Conservation (phyloP, 331 rosid genomes). For the Pyrus hybrid region DNA sequence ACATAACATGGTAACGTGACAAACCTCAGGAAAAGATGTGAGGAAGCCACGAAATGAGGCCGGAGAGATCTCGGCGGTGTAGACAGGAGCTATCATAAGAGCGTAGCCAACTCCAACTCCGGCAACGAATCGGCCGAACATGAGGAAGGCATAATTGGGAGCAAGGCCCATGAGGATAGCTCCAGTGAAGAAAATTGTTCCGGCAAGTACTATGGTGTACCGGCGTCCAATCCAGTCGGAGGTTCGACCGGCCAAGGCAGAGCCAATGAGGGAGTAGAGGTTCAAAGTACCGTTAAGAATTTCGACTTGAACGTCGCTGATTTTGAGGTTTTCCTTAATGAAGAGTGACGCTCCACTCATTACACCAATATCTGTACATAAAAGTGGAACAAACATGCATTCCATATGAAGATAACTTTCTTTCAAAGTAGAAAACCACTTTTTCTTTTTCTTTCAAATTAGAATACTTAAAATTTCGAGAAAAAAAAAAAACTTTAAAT, state of each 20-base stretch:
- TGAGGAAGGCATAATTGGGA: too few species aligned
- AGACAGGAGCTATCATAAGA: slow-evolving; percentile 57
- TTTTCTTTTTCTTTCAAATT: too few species aligned
- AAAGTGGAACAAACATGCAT: background rate
- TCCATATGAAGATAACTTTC: too few species aligned
- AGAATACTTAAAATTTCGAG: too few species aligned
- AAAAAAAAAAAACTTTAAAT: too few species aligned
- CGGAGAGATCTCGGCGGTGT: slow-evolving; percentile 53
- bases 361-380: background rate
- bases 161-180: too few species aligned
- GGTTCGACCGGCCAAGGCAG: slow-evolving; percentile 42
- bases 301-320: slow-evolving; percentile 40
- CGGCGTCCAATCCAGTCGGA: slow-evolving; percentile 68
- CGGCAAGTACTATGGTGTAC: too few species aligned
- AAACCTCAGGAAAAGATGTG: slow-evolving; percentile 54
- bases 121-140: slow-evolving; percentile 46
- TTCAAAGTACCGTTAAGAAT: slow-evolving; percentile 40
- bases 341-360: slow-evolving; percentile 1
- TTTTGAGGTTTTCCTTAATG: slow-evolving; percentile 44
- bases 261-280: slow-evolving; percentile 42
- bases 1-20: background rate
- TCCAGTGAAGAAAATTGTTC: too few species aligned
- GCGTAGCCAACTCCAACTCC: slow-evolving; percentile 58
- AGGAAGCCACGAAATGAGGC: slow-evolving; percentile 64
- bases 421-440: too few species aligned